phyloP scores from a whole-genome alignment of 441 rosid genomes.

The Euphorbia corollata region DNA sequence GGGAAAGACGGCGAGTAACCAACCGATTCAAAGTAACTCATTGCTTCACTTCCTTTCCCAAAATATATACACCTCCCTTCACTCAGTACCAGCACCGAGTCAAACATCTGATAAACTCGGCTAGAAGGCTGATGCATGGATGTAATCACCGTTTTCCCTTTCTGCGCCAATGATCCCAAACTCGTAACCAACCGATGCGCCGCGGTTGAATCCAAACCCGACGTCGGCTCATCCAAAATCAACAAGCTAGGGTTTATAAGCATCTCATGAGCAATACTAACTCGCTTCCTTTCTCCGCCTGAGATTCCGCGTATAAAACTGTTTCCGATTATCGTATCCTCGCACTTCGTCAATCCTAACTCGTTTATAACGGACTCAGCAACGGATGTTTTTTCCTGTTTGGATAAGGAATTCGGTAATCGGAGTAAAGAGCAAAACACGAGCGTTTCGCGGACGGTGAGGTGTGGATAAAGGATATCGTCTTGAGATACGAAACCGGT shows the following conservation, averaged over 20 bases:
- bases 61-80: conserved; percentile 74
- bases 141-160: conserved; percentile 65
- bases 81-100: conserved; percentile 60
- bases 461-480: conserved; percentile 84
- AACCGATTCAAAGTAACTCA: conserved; percentile 60
- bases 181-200: conserved; percentile 61
- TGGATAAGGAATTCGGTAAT: conserved; percentile 40
- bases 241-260: conserved; percentile 73
- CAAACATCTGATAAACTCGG: conserved; percentile 76
- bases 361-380: conserved; percentile 66
- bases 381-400: conserved; percentile 40
- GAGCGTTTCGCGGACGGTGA: conserved; percentile 85
- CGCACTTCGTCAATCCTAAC: conserved; percentile 64
- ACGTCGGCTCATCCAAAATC: conserved; percentile 83
- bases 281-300: conserved; percentile 86
- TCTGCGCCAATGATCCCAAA: conserved; percentile 45
- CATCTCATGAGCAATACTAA: conserved; percentile 85
- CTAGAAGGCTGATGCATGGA: conserved; percentile 95
- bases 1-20: conserved; percentile 85
- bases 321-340: conserved; percentile 77
- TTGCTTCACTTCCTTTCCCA: conserved; percentile 68
- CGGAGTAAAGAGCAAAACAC: conserved; percentile 69
- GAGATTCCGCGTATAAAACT: conserved; percentile 73
- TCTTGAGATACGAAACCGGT: conserved; percentile 89
- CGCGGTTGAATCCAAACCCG: conserved; percentile 85